Evolutionary conservation across 1,284 basidiomycete genomes (phyloP), one percentile per base, ranked within the genome.

Genomic region (Fereydounia khargensis): DNA sequence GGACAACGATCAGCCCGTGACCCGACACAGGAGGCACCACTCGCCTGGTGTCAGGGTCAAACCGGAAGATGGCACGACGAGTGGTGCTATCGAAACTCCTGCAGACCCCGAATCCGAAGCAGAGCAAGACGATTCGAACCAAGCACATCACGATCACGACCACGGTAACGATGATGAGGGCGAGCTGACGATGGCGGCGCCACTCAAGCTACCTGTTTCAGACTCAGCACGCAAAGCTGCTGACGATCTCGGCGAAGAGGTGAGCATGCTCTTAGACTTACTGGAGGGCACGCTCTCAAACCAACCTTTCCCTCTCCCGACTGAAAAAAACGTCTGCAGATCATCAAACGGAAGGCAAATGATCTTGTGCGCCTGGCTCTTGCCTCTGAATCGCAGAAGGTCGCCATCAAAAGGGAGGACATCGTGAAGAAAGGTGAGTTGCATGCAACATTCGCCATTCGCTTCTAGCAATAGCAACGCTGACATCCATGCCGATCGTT

Each of bases 361-460:
- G 66, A 70, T 17, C 52, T 70, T 5, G 64, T 49, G 24, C 46
- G 68, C 10, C 42, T 59, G 22, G 61, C 66, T 6, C 45, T 70
- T 7, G 61, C 62, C 20, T 54, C 42, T 43, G 68, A 70, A 23
- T 62, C 64, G 25, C 38, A 44, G 13, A 54, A 58, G 25, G 34
- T 18, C 0, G 14, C 47, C 3, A 51, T 70, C 21, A 24, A 42
- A n/a, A 54, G 53, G 17, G 56, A 65, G 13, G 58, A 64, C 34
- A 52, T 70, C 14, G 25, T 42, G 31, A 42, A 42, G 19, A 27
- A 52, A 47, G 22, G 56, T 67, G 21, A 34, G 55, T 18, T 4
- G 33, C n/a, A n/a, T n/a, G n/a, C n/a, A n/a, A n/a, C n/a, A n/a
- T n/a, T n/a, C n/a, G n/a, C n/a, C n/a, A n/a, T n/a, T n/a, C n/a